A percentile compares a stretch with the other conserved stretches of the same genome.
phyloP scores from a whole-genome alignment of 495 filamentous ascomycete genomes.

The Thozetella sp. region DNA sequence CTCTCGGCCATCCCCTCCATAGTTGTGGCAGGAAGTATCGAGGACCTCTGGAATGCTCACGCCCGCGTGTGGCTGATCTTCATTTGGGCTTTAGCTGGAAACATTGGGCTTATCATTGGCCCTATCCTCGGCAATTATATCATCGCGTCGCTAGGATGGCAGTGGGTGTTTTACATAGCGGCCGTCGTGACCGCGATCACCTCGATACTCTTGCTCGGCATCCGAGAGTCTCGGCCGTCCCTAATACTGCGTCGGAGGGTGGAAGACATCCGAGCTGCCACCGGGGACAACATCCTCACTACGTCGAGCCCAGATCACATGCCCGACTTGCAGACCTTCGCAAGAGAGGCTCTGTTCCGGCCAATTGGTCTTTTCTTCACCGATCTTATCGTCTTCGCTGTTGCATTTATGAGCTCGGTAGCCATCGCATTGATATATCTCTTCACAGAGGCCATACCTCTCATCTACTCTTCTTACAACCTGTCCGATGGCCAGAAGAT shows the following conservation, averaged over 20 bases:
- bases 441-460: not conserved
- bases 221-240: not conserved
- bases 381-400: not conserved
- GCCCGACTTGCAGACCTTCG: not conserved
- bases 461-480: not conserved
- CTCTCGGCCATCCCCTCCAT: not conserved
- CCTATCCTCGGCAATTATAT: not conserved
- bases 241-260: not conserved
- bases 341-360: not conserved
- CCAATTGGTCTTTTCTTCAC: not conserved
- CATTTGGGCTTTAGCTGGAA: not conserved
- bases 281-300: not conserved
- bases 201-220: not conserved
- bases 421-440: not conserved
- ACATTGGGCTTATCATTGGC: not conserved
- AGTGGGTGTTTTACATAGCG: not conserved
- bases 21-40: not conserved
- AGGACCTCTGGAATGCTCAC: not conserved
- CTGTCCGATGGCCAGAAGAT: not conserved
- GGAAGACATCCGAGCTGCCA: not conserved
- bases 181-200: not conserved
- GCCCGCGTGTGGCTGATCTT: not conserved
- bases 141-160: not conserved
- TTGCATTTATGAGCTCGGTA: not conserved
- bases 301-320: not conserved